Conservation (phyloP, 345 rosid genomes). For the Crucihimalaya himalaica region DNA sequence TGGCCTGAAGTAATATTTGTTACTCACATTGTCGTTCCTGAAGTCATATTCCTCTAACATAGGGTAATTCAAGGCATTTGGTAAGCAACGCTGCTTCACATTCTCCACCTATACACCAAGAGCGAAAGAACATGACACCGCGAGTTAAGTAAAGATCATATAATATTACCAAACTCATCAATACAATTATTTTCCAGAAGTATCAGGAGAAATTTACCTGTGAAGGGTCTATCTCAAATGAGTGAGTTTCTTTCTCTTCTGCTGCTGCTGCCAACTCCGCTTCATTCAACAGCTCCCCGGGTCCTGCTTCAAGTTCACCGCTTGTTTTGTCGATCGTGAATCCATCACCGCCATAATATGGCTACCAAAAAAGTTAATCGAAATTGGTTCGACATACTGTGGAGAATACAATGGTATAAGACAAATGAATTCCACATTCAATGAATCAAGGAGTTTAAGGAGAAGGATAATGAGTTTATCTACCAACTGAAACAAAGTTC, state of each 20-base stretch:
- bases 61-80: slow-evolving; percentile 93
- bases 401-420: slow-evolving; percentile 8
- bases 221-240: slow-evolving; percentile 86
- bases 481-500: slow-evolving; percentile 19
- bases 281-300: slow-evolving; percentile 72
- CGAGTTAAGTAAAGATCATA: slow-evolving; percentile 11
- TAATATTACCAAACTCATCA: not conserved
- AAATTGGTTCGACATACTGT: slow-evolving; percentile 11
- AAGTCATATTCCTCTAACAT: slow-evolving; percentile 99
- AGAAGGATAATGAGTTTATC: not conserved
- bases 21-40: slow-evolving; percentile 83
- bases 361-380: slow-evolving; percentile 39
- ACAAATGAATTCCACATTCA: not conserved
- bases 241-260: slow-evolving; percentile 92
- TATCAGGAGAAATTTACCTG: slow-evolving; percentile 50
- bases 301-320: slow-evolving; percentile 68
- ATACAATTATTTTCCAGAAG: not conserved
- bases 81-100: slow-evolving; percentile 96
- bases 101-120: slow-evolving; percentile 78
- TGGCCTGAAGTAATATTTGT: not conserved
- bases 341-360: slow-evolving; percentile 53
- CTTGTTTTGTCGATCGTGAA: slow-evolving; percentile 70
- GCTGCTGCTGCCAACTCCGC: slow-evolving; percentile 92
- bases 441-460: slow-evolving; percentile 7
- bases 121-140: not conserved